Percentiles rank a stretch among this genome's conserved stretches.
phyloP scores from a whole-genome alignment of 305 asterid genomes.

The Fraxinus paxiana region DNA sequence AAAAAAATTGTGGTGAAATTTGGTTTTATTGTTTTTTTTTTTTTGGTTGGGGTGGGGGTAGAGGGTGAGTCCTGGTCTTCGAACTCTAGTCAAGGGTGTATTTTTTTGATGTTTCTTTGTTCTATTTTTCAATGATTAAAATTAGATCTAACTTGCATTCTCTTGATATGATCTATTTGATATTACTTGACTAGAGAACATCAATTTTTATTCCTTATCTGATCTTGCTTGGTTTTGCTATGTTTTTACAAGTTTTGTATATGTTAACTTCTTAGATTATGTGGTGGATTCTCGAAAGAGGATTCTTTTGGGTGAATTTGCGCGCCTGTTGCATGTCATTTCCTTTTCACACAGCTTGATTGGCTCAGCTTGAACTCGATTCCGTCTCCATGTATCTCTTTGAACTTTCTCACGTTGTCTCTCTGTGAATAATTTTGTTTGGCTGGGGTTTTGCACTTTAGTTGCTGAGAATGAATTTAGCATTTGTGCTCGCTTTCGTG shows the following conservation, averaged over 20 bases:
- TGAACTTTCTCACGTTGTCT: not conserved
- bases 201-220: not conserved
- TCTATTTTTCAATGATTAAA: not conserved
- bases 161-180: constrained; percentile 10
- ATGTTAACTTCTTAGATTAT: not conserved
- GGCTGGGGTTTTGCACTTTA: not conserved
- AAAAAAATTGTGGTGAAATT: constrained; percentile 6
- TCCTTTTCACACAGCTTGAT: not conserved
- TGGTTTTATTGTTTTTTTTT: not conserved
- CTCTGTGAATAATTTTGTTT: not conserved
- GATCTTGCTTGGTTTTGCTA: not conserved
- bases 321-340: not conserved
- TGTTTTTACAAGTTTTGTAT: not conserved
- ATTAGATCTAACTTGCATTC: constrained; percentile 14
- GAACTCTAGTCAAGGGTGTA: not conserved
- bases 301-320: not conserved
- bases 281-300: not conserved
- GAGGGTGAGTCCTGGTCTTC: not conserved
- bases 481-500: not conserved
- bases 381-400: not conserved
- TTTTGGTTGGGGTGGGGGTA: not conserved
- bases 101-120: not conserved
- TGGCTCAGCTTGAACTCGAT: not conserved
- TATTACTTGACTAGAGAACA: not conserved
- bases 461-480: not conserved